Base-by-base conservation (phyloP, 176 grass and related monocot genomes). In the Triticum turgidum region DNA sequence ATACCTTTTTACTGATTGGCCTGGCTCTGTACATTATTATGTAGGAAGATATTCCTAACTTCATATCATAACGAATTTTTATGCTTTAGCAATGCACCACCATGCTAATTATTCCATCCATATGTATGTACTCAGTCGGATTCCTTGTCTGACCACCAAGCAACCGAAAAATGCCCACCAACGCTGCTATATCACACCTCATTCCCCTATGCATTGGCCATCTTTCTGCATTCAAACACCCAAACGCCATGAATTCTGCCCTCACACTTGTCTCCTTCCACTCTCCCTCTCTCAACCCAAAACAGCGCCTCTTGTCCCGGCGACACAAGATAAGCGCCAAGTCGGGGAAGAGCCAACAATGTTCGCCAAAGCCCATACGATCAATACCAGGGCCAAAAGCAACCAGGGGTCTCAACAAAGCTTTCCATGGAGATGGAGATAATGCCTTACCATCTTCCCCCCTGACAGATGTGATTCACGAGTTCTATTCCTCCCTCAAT, bases 401-500 rank as follows among this genome's bases (percentile, higher is more conserved):
- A 47, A 63, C 74, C 14, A 11, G 32, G 1, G 41, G 65, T 20
- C 18, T 54, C 20, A 25, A 73, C 15, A 79, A 88, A 41, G 66
- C 65, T 37, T 49, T 54, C 82, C 34, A 5, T 39, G 47, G 56
- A 56, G 68, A 5, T 39, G 47, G 56, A 56, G 68, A 32, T 62
- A 7, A 61, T 77, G 80, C 34, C 14, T 39, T 87, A 20, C 81
- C 88, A 52, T 75, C 54, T 74, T 86, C 90, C 0, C 76, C 89
- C 38, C 9, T 84, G 56, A 54, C 84, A 14, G 49, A 77, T 67
- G 41, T 87, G 33, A 38, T 94, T 82, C 76, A 76, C 14, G 85
- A 86, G 61, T 91, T 97, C 18, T 97, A 95, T 35, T 82, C 86
- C 39, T 85, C 83, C 76, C 66, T 97, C 38, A 97, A 97, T 85